Conservation (phyloP, 768 basidiomycete species). For the Megacollybia marginata region DNA sequence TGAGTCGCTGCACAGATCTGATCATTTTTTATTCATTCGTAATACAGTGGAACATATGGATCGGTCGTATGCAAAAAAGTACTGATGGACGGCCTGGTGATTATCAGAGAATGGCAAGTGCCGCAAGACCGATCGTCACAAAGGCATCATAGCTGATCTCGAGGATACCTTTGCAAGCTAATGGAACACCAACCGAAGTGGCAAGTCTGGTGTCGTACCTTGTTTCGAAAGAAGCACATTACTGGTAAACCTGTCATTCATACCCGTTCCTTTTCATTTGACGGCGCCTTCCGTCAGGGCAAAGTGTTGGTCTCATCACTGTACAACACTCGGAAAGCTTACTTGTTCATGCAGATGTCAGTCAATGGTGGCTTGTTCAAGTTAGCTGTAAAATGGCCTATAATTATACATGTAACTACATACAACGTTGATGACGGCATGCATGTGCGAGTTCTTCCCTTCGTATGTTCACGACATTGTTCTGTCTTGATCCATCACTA, state of each 20-base stretch:
- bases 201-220: background rate
- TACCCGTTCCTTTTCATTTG: no score
- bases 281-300: no score
- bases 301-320: no score
- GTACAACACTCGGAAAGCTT: no score
- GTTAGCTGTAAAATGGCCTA: no score
- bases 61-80: background rate
- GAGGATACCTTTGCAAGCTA: background rate
- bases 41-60: background rate
- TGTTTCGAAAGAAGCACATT: background rate
- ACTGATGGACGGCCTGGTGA: background rate
- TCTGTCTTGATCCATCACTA: no score
- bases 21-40: background rate
- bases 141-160: background rate
- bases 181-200: background rate
- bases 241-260: background rate
- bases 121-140: background rate
- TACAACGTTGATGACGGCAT: no score
- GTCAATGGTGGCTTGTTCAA: no score
- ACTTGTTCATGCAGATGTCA: no score
- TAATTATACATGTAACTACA: no score
- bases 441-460: no score
- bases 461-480: no score
- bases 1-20: background rate
- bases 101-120: background rate